phyloP scores from a whole-genome alignment of 306 rosid species.

The Pueraria montana region DNA sequence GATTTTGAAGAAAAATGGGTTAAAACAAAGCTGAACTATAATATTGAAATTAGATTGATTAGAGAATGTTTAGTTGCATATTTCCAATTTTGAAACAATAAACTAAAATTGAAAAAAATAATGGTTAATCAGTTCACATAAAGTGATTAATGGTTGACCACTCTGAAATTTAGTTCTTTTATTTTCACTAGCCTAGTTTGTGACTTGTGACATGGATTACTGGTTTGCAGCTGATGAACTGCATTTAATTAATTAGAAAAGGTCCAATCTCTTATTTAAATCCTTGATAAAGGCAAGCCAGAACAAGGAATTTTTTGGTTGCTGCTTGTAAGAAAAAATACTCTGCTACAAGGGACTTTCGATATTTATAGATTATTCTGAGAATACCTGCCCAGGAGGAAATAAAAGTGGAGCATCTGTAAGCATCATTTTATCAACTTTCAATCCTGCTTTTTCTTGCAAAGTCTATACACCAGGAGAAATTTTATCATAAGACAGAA shows the following conservation, averaged over 20 bases:
- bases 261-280: too few species aligned
- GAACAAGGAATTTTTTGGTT: too few species aligned
- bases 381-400: conserved; percentile 93
- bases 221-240: too few species aligned
- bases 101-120: too few species aligned
- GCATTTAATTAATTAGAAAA: neutral
- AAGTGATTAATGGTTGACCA: neutral
- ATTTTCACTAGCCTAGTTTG: too few species aligned
- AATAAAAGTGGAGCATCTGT: conserved; percentile 95
- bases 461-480: conserved; percentile 61
- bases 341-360: conserved; percentile 18
- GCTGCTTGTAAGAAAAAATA: conserved; percentile 2
- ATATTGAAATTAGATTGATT: too few species aligned
- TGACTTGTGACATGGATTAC: too few species aligned
- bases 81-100: neutral
- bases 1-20: conserved; percentile 30
- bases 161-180: neutral
- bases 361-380: neutral
- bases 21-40: neutral
- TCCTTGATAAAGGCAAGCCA: too few species aligned
- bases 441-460: conserved; percentile 65
- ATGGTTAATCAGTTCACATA: too few species aligned
- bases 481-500: conserved; percentile 13
- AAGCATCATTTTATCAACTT: conserved; percentile 93
- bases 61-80: neutral